phyloP scores from a whole-genome alignment of 2,329 filamentous ascomycete species.

The Sporothrix inflata region DNA sequence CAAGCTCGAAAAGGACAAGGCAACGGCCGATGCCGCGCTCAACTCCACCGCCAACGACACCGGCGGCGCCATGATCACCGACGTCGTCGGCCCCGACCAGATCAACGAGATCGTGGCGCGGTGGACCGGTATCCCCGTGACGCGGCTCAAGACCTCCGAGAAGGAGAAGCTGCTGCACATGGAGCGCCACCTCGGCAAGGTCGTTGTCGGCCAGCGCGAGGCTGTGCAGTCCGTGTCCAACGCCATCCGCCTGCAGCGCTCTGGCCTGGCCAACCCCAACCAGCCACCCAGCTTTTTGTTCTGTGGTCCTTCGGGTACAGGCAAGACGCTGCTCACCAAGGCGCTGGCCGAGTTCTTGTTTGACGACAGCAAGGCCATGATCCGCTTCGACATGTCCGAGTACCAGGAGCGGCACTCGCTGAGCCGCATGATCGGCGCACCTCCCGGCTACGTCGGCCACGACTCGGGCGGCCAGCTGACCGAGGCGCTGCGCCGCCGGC shows the following conservation, averaged over 20 bases:
- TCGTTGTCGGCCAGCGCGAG: constrained; percentile 93
- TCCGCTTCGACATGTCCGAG: constrained; percentile 99
- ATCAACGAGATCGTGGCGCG: constrained; percentile 98
- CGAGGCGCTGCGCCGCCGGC: constrained; percentile 87
- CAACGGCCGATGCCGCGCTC: constrained; percentile 73
- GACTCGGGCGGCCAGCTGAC: constrained; percentile 95
- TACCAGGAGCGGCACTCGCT: constrained; percentile 97
- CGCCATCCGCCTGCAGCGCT: constrained; percentile 91
- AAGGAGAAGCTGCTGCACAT: constrained; percentile 99
- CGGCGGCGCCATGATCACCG: constrained; percentile 78
- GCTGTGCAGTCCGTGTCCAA: constrained; percentile 93
- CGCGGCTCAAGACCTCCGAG: constrained; percentile 88
- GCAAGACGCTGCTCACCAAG: constrained; percentile 96
- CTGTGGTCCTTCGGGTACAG: constrained; percentile 96
- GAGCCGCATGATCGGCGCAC: constrained; percentile 96
- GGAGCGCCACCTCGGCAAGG: constrained; percentile 81
- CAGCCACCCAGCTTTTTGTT: constrained; percentile 98
- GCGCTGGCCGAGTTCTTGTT: constrained; percentile 97
- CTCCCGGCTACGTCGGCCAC: constrained; percentile 95
- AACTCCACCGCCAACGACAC: constrained; percentile 59
- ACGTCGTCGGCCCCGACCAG: constrained; percentile 93
- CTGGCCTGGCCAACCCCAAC: constrained; percentile 92
- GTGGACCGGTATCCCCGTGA: constrained; percentile 98
- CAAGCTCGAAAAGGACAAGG: constrained; percentile 78
- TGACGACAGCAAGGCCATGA: constrained; percentile 96